Base-by-base conservation (phyloP, 192 early-diverging fungal species). In the Coemansia umbellata region DNA sequence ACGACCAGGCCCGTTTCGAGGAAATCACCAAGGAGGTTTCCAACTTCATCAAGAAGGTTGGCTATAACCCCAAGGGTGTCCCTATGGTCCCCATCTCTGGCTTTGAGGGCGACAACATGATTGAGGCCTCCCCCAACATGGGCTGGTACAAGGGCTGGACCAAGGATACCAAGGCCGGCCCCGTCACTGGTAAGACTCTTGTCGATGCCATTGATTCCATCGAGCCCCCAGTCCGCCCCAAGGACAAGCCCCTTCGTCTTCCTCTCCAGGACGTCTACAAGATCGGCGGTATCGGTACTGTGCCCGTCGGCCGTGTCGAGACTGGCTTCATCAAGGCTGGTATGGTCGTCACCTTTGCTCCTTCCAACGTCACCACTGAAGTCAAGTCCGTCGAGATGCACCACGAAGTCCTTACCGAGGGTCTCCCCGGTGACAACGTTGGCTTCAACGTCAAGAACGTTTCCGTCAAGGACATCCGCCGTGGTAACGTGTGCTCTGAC, bases 371-470 rank as follows among this genome's bases (percentile, higher is more conserved):
- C 61, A 79, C 87, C 73, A 91, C 92, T 82, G 91, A 94, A 78
- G 93, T 94, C 80, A 92, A 92, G 83, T 94, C 93, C 74, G 91
- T 97, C 58, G 92, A 95, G 80, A 97, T 95, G 93, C 94, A 97
- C 83, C 93, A 95, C 87, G 89, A 97, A 79, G 75, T 84, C 62
- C 83, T 95, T 63, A 65, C 66, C 53, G 84, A 95, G 82, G 91
- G 89, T 81, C 56, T 83, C 18, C 90, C 94, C 58, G 94, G 94
- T 60, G 94, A 97, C 87, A 93, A 95, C 87, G 91, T 97, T 69
- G 94, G 92, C 72, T 93, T 97, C 88, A 95, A 95, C 89, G 86
- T 95, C 83, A 97, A 93, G 91, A 92, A 91, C 88, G 90, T 94
- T 40, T 92, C 91, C 54, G 90, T 91, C 80, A 95, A 93, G 88